Evolutionary conservation across 148 eudicot species (phyloP), one percentile per base, ranked within the genome.

Genomic region (Vaccinium darrowii): DNA sequence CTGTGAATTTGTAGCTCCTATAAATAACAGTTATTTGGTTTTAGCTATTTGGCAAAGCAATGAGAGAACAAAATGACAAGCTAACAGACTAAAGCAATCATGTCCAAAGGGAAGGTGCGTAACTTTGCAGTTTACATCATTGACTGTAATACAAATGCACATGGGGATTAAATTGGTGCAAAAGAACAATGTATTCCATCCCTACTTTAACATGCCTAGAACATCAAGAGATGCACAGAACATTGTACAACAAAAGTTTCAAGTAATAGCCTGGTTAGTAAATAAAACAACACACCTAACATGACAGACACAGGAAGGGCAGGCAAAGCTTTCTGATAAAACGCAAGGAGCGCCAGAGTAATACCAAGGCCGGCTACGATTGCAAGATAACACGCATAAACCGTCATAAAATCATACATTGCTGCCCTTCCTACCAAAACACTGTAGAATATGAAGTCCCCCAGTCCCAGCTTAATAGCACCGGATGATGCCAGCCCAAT

Each of bases 381-480:
- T 78, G 99, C 99, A 69, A 97, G 88, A 84, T 97, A 97, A 87
- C 98, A 97, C 1, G 98, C 98, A 62, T 95, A 95, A 52, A 95
- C 98, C 0, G 98, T 93, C 98, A 95, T 94, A 85, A 90, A 92
- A 85, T 94, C 98, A 80, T 94, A 97, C 98, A 97, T 95, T 39
- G 99, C 98, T 23, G 98, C 99, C 88, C 99, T 88, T 9, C 98
- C 98, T 84, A 97, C 99, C 83, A 97, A 89, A 78, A 95, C 99
- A 85, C 99, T 95, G 88, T 97, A 95, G 83, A 97, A 95, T 77
- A 97, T 94, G 76, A 95, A 97, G 88, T 97, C 98, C 16, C 99
- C 99, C 23, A 95, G 86, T 6, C 98, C 98, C 81, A 97, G 89
- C 90, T 97, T 97, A 47, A 95, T 91, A 4, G 96, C 96, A 58